phyloP scores from a whole-genome alignment of 2,329 filamentous ascomycete genomes.

The Hymenoscyphus fructigenus region DNA sequence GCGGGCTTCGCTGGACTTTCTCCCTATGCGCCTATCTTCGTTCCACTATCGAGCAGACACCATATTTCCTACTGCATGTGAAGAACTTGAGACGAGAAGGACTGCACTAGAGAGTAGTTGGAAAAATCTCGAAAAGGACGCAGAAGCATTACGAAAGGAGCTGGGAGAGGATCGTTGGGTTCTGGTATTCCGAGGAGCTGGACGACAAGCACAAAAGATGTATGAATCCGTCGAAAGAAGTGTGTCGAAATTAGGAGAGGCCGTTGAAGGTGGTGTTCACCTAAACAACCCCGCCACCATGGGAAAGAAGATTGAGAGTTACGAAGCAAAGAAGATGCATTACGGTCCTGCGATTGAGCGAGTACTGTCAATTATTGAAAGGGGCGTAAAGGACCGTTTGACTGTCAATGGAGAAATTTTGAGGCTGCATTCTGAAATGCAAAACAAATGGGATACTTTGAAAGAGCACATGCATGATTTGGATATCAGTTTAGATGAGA shows the following conservation, averaged over 20 bases:
- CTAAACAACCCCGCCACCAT: slow-evolving; percentile 68
- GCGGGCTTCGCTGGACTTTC: slow-evolving; percentile 87
- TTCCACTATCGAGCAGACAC: slow-evolving; percentile 76
- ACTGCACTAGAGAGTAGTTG: slow-evolving; percentile 78
- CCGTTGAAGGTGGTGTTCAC: slow-evolving; percentile 72
- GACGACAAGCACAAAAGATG: slow-evolving; percentile 92
- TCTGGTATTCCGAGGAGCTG: slow-evolving; percentile 89
- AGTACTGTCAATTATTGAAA: slow-evolving; percentile 88
- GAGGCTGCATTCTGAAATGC: slow-evolving; percentile 80
- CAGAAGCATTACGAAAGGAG: slow-evolving; percentile 84
- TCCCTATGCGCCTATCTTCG: slow-evolving; percentile 89
- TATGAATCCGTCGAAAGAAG: slow-evolving; percentile 91
- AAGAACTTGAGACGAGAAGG: slow-evolving; percentile 78
- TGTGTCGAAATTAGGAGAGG: slow-evolving; percentile 76
- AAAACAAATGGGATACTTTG: slow-evolving; percentile 74
- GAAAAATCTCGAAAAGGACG: slow-evolving; percentile 84
- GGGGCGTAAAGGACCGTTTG: slow-evolving; percentile 90
- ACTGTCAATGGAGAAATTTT: slow-evolving; percentile 96
- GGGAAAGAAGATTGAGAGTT: slow-evolving; percentile 84
- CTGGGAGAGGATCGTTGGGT: slow-evolving; percentile 96
- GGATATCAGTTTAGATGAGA: slow-evolving; percentile 72
- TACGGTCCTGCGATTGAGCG: slow-evolving; percentile 92
- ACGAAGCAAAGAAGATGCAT: slow-evolving; percentile 91
- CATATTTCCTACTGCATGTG: slow-evolving; percentile 86
- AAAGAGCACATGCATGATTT: slow-evolving; percentile 76